Evolutionary conservation across 169 alveolate species (phyloP), one percentile per base, ranked within the genome.

Genomic region (Cryptosporidium viatorum): DNA sequence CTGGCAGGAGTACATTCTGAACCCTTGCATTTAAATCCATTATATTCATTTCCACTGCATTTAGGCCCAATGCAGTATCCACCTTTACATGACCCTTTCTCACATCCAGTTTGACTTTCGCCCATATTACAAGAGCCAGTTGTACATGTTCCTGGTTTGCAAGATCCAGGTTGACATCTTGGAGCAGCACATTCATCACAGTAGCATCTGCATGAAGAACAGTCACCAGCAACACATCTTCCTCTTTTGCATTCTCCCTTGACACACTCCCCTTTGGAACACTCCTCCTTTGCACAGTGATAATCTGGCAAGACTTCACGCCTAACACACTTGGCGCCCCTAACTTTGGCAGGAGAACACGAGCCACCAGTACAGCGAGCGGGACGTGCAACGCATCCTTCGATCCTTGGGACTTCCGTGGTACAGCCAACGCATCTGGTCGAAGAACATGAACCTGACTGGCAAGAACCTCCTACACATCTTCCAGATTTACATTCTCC

Each of bases 371-470:
- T 31, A n/a, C 80, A 80, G 18, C 16, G 74, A 33, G 89, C 70
- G 4, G 89, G 80, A 6, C 67, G 59, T 4, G 48, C 74, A 3
- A 35, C 89, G 23, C 80, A 59, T 8, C 89, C 89, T 9, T 80
- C 89, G 7, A 80, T 9, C 23, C 80, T 65, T 48, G 89, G 89
- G 16, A 80, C 60, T n/a, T 80, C 89, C 6, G 89, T 80, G 21
- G 89, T 80, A 33, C 89, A 80, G 0, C 89, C 89, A 29, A 59
- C 89, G 21, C 89, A 80, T 65, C 16, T 80, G 8, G 69, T 80
- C 2, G 80, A 23, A 0, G 89, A 43, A 65, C 89, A 80, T 21
- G 73, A 62, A 6, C 89, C 89, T 14, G 80, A 59, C 9, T 80
- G 75, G 45, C 60, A 80, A 21, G 68, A 37, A n/a, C 89, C 75